phyloP scores from a whole-genome alignment of 2,329 filamentous ascomycete genomes.

The Monilinia fructigena region DNA sequence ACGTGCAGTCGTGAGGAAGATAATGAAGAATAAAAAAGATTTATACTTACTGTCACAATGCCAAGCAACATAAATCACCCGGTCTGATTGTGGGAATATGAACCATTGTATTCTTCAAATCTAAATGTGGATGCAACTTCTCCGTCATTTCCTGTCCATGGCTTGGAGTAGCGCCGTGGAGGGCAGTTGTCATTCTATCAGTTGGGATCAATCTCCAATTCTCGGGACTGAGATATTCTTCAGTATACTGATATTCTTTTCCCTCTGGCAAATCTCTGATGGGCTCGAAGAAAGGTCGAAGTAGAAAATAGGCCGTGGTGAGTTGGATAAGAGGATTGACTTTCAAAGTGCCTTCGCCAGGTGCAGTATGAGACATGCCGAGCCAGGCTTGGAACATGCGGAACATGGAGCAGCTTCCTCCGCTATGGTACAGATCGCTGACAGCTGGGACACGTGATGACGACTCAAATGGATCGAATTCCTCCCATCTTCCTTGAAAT shows the following conservation, averaged over 20 bases:
- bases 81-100: conserved; percentile 61
- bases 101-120: conserved; percentile 61
- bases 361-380: conserved; percentile 69
- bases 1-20: not conserved
- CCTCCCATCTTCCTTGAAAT: conserved; percentile 73
- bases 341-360: conserved; percentile 74
- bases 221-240: conserved; percentile 14
- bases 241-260: conserved; percentile 45
- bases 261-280: conserved; percentile 41
- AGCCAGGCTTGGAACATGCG: conserved; percentile 91
- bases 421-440: conserved; percentile 75
- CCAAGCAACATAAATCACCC: conserved; percentile 70
- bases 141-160: conserved; percentile 61
- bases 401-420: conserved; percentile 81
- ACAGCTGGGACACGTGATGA: conserved; percentile 65
- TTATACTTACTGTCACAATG: conserved; percentile 43
- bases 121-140: conserved; percentile 62
- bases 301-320: conserved; percentile 74
- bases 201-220: conserved; percentile 59
- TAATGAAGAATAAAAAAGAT: no score
- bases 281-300: conserved; percentile 74
- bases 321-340: conserved; percentile 77
- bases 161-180: conserved; percentile 66
- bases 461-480: conserved; percentile 80
- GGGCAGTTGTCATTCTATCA: conserved; percentile 47